A percentile compares a stretch with the other conserved stretches of the same genome.
phyloP scores from a whole-genome alignment of 805 yeast species.

The Ascoidea rubescens region DNA sequence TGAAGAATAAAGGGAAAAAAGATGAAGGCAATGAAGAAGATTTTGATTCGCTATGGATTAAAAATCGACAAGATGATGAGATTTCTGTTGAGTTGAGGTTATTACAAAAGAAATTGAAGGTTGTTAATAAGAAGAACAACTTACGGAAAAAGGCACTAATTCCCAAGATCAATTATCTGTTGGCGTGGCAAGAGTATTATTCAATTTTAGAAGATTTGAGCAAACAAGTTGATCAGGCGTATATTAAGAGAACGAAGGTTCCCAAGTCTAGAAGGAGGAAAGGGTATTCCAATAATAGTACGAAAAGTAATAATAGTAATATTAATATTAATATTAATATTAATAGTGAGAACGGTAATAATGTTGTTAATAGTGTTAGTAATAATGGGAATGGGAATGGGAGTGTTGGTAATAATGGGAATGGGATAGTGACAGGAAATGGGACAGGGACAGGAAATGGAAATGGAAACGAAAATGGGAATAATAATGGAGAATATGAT shows the following conservation, averaged over 20 bases:
- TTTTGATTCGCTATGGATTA: constrained; percentile 56
- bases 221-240: constrained; percentile 93
- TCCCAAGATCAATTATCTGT: constrained; percentile 71
- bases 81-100: constrained; percentile 69
- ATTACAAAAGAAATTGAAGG: constrained; percentile 54
- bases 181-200: constrained; percentile 90
- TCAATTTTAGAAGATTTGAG: constrained; percentile 87
- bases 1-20: constrained; percentile 13
- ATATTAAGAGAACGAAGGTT: constrained; percentile 65
- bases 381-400: background rate
- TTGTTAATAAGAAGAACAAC: constrained; percentile 47
- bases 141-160: constrained; percentile 49
- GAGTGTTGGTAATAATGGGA: constrained; percentile 23
- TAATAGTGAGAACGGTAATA: background rate
- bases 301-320: background rate
- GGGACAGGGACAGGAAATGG: constrained; percentile 11
- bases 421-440: constrained; percentile 13
- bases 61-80: constrained; percentile 85
- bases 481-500: constrained; percentile 11
- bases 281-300: constrained; percentile 9
- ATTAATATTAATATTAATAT: background rate
- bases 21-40: constrained; percentile 11
- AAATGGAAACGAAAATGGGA: constrained; percentile 14
- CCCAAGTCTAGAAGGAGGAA: constrained; percentile 53
- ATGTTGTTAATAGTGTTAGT: too few relatives aligned